Percentiles rank a stretch among this genome's conserved stretches.
Evolutionary conservation across 2,329 filamentous ascomycete species (phyloP).

Genomic region (Colletotrichum sp.): DNA sequence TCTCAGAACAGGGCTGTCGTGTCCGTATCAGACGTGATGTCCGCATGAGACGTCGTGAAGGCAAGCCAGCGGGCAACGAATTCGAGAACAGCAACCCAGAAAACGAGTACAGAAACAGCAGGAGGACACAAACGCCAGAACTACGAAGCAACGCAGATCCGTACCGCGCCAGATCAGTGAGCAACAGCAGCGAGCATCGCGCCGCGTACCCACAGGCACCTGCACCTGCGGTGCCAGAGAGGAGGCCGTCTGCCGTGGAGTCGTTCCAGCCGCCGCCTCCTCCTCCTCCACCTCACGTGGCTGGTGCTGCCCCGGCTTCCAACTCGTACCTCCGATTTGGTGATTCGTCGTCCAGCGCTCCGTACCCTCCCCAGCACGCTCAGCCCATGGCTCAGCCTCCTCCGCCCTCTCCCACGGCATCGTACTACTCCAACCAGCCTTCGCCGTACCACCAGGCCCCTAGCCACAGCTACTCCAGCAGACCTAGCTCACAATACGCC

Average conservation of each 20-base stretch:
- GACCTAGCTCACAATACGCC: slow-evolving; percentile 32
- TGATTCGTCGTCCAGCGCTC: slow-evolving; percentile 29
- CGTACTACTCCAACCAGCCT: slow-evolving; percentile 38
- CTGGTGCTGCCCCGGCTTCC: slow-evolving; percentile 24
- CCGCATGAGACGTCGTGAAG: slow-evolving; percentile 84
- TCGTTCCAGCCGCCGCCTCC: slow-evolving; percentile 44
- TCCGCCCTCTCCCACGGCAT: slow-evolving; percentile 36
- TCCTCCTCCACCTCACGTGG: slow-evolving; percentile 38
- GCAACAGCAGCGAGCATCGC: slow-evolving; percentile 60
- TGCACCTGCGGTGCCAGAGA: slow-evolving; percentile 29
- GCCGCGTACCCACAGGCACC: slow-evolving; percentile 39
- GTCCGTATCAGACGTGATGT: slow-evolving; percentile 95
- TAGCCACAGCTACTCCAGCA: slow-evolving; percentile 40
- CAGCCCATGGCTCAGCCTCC: slow-evolving; percentile 33
- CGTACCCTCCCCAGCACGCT: slow-evolving; percentile 40
- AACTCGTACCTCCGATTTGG: slow-evolving; percentile 40
- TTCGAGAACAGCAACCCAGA: slow-evolving; percentile 70
- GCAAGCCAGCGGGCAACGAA: slow-evolving; percentile 61
- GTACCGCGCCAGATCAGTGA: slow-evolving; percentile 62
- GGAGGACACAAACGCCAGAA: slow-evolving; percentile 30
- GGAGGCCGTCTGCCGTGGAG: slow-evolving; percentile 54
- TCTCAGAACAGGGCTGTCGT: slow-evolving; percentile 95
- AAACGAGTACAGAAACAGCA: slow-evolving; percentile 49
- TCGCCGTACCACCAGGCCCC: slow-evolving; percentile 46
- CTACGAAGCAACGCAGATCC: slow-evolving; percentile 20